phyloP scores from a whole-genome alignment of 148 eudicot species.

The Limonium bicolor region DNA sequence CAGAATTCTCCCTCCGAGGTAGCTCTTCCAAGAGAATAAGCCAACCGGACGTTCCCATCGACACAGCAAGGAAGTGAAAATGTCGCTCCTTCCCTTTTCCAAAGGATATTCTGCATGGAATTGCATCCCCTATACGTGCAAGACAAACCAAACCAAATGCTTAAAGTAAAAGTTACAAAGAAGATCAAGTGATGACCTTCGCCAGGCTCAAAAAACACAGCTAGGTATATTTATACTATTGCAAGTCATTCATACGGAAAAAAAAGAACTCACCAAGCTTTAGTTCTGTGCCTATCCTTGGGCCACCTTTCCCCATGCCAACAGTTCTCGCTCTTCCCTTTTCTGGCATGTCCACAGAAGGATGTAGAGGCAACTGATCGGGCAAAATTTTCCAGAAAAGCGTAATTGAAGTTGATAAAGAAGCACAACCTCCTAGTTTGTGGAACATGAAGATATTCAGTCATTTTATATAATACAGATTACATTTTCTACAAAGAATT shows the following conservation, averaged over 20 bases:
- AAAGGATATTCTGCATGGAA: constrained; percentile 95
- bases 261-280: constrained; percentile 51
- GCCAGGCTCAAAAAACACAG: background rate
- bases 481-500: too few relatives aligned
- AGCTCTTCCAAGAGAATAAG: constrained; percentile 78
- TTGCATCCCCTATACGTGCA: constrained; percentile 59
- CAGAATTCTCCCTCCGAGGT: constrained; percentile 36
- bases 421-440: constrained; percentile 65
- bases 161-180: background rate
- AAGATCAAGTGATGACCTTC: too few relatives aligned
- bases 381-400: constrained; percentile 63
- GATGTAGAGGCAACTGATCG: constrained; percentile 49
- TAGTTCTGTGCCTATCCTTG: constrained; percentile 57
- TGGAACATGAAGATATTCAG: background rate
- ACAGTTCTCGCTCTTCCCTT: constrained; percentile 41
- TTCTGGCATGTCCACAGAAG: constrained; percentile 33
- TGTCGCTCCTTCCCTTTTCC: constrained; percentile 96
- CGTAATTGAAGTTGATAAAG: constrained; percentile 71
- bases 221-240: too few relatives aligned
- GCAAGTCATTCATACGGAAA: too few relatives aligned
- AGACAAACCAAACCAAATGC: background rate
- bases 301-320: constrained; percentile 37
- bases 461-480: too few relatives aligned
- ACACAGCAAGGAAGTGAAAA: constrained; percentile 54
- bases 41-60: constrained; percentile 78